phyloP scores from a whole-genome alignment of 805 yeast genomes.

The Jamesozyma gamospora region DNA sequence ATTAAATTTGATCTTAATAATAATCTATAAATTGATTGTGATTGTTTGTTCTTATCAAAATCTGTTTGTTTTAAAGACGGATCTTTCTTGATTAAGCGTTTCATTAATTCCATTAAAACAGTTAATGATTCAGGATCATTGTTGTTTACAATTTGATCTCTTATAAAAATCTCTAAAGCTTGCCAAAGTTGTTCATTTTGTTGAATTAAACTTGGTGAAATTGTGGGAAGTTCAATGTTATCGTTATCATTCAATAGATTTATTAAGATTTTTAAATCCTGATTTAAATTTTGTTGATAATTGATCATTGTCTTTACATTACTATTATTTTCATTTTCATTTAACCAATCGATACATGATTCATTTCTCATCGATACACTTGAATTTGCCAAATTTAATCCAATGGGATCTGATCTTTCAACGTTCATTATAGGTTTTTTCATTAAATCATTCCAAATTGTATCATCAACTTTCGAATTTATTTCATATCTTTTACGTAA shows the following conservation, averaged over 20 bases:
- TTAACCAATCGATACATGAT: slow-evolving; percentile 13
- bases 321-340: no score
- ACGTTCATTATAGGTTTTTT: slow-evolving; percentile 21
- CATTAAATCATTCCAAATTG: slow-evolving; percentile 14
- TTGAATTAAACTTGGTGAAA: neutral
- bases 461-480: neutral
- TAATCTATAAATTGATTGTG: slow-evolving; percentile 12
- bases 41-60: slow-evolving; percentile 6
- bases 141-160: slow-evolving; percentile 8
- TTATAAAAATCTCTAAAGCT: slow-evolving; percentile 8
- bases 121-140: slow-evolving; percentile 3
- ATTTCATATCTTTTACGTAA: slow-evolving; percentile 4
- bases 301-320: slow-evolving; percentile 7
- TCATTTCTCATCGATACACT: slow-evolving; percentile 11
- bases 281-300: slow-evolving; percentile 14
- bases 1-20: slow-evolving; percentile 6
- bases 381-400: slow-evolving; percentile 16
- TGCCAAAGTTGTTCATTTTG: slow-evolving; percentile 7
- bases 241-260: slow-evolving; percentile 5
- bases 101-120: slow-evolving; percentile 5
- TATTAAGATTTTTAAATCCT: slow-evolving; percentile 10
- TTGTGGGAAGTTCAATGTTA: neutral
- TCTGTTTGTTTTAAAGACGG: slow-evolving; percentile 9
- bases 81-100: slow-evolving; percentile 14
- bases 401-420: slow-evolving; percentile 28